phyloP scores from a whole-genome alignment of 768 basidiomycete species.

The Boletellus sp. region DNA sequence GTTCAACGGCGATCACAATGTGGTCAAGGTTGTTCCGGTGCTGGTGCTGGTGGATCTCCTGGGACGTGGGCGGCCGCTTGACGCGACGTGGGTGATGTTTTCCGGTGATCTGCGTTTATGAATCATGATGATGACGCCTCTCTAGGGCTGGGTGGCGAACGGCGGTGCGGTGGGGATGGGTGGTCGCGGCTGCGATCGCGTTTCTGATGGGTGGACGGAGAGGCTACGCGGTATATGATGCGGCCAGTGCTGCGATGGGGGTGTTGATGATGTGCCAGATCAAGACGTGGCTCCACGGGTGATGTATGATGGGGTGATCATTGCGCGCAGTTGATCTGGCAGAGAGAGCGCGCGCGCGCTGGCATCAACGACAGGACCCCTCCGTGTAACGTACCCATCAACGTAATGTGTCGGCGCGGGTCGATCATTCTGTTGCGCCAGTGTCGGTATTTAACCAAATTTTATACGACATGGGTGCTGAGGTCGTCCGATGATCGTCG shows the following conservation, averaged over 20 bases:
- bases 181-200: constrained; percentile 46
- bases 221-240: constrained; percentile 65
- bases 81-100: constrained; percentile 35
- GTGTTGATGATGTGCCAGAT: constrained; percentile 10
- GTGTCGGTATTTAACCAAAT: no score
- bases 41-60: constrained; percentile 60
- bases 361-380: no score
- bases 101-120: neutral
- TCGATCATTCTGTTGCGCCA: no score
- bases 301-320: neutral
- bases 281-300: constrained; percentile 3
- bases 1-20: constrained; percentile 78
- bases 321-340: neutral
- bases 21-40: constrained; percentile 61
- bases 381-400: no score
- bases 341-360: no score
- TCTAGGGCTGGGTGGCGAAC: constrained; percentile 9
- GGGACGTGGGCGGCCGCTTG: constrained; percentile 47
- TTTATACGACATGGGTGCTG: no score
- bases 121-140: neutral
- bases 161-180: constrained; percentile 51
- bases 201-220: constrained; percentile 66
- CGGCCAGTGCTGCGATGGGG: constrained; percentile 39
- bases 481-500: no score
- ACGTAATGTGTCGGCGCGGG: no score